These are phyloP conservation scores for Hemileccinum hortonii DNA, from an alignment of 1,284 basidiomycete species.

Conservation along the genomic window DNA sequence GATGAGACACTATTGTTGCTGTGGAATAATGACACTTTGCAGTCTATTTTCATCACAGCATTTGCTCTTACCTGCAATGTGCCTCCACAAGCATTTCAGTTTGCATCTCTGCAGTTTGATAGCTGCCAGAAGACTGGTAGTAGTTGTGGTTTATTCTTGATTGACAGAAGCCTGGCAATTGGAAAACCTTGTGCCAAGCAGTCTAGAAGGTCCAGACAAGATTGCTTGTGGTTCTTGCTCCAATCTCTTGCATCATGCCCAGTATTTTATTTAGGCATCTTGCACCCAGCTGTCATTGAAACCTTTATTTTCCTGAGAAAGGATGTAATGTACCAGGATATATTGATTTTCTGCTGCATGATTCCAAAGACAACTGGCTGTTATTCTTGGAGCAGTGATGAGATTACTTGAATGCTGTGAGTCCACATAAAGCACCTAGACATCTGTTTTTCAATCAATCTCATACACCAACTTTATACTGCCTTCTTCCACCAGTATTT, in stretches of 20 bases:
- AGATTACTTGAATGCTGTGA: neutral
- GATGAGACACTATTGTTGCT: no score
- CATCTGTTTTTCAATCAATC: no score
- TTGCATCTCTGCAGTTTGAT: neutral
- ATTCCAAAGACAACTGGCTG: no score
- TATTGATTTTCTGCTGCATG: no score
- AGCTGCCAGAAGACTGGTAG: neutral
- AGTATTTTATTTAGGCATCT: neutral
- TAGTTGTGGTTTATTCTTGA: no score
- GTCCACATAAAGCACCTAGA: no score
- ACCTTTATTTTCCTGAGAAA: neutral
- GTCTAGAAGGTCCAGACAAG: neutral
- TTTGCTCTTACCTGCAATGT: no score
- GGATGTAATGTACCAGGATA: no score
- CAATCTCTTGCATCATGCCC: neutral
- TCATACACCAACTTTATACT: slow-evolving; percentile 5
- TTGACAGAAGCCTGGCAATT: neutral
- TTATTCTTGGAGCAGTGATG: neutral
- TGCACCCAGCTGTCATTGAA: neutral
- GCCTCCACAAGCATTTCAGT: slow-evolving; percentile 3
- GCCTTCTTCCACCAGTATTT: slow-evolving; percentile 12
- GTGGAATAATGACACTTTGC: no score
- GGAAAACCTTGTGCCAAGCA: slow-evolving; percentile 7
- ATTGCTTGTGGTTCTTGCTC: slow-evolving; percentile 9
- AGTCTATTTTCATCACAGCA: no score